A percentile compares a stretch with the other conserved stretches of the same genome.
These are phyloP conservation scores for Chlorella sp. DNA, from an alignment of 139 green algal genomes.

Conservation along the genomic window DNA sequence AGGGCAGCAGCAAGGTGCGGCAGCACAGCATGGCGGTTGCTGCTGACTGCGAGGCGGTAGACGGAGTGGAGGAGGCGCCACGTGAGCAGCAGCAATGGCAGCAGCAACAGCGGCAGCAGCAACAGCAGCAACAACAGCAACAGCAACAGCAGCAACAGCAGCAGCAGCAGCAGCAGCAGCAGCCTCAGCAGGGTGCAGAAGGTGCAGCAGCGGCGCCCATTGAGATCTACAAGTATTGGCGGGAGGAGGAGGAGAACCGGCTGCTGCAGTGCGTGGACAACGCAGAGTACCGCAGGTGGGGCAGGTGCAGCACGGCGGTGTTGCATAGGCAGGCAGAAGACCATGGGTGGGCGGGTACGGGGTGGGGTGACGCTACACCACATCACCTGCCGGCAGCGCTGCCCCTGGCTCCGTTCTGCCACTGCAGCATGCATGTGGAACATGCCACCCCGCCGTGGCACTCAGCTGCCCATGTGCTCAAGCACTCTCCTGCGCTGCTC, in stretches of 20 bases:
- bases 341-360: not conserved
- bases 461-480: not conserved
- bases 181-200: not conserved
- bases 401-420: too few relatives aligned
- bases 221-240: not conserved
- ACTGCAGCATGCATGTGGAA: not conserved
- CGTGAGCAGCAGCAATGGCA: not conserved
- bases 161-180: too few relatives aligned
- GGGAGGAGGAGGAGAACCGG: not conserved
- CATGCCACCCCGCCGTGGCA: not conserved
- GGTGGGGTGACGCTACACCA: not conserved
- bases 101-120: not conserved
- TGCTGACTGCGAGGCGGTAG: not conserved
- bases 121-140: not conserved
- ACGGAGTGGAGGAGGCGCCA: not conserved
- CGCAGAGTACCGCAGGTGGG: not conserved
- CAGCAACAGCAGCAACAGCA: not conserved
- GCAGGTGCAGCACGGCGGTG: not conserved
- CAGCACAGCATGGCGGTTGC: not conserved
- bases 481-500: not conserved
- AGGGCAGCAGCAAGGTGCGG: not conserved
- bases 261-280: not conserved
- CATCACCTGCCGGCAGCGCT: not conserved
- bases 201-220: not conserved
- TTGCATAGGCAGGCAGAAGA: not conserved